Evolutionary conservation across 2,329 filamentous ascomycete genomes (phyloP), one percentile per base, ranked within the genome.

Genomic region (Cryoendolithus antarcticus): DNA sequence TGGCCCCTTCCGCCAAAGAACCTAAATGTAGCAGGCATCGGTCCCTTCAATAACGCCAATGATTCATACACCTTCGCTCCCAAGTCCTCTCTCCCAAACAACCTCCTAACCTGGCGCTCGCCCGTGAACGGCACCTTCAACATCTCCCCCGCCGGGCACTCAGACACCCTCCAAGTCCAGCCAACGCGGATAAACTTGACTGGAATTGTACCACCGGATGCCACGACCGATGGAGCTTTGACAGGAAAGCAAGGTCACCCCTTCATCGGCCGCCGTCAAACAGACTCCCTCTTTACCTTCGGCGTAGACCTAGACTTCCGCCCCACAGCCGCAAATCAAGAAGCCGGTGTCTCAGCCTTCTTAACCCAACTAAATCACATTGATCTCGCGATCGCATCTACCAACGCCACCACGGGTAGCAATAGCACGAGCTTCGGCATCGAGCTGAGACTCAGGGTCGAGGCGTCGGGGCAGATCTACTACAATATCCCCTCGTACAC

Each of bases 261-360:
- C 0, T 74, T 77, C 34, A 59, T 78, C 11, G 69, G 66, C 0
- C 62, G 70, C 2, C 62, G 72, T 1, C 73, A 77, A 50, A 69
- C 69, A 4, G 66, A 76, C 44, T 70, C 71, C 0, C 54, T 73
- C 1, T 76, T 76, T 51, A 65, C 58, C 0, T 76, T 63, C 50
- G 62, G 57, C 34, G 62, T 71, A 3, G 60, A 70, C 40, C 37
- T 75, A 0, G 54, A 60, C 6, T 74, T 68, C 46, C 40, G 49
- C 0, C 65, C 70, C 0, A 51, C 51, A 0, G 42, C 42, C 0
- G 34, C 51, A 0, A 62, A 63, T 1, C 64, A 71, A 42, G 72
- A 76, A 50, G 67, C 70, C 1, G 72, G 72, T 1, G 57, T 75
- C 4, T 67, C 66, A 0, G 59, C 66, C 0, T 75, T 75, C 49